A percentile compares a stretch with the other conserved stretches of the same genome.
Evolutionary conservation across 352 stramenopile genomes (phyloP).

Genomic region (Phytophthora brassicae): DNA sequence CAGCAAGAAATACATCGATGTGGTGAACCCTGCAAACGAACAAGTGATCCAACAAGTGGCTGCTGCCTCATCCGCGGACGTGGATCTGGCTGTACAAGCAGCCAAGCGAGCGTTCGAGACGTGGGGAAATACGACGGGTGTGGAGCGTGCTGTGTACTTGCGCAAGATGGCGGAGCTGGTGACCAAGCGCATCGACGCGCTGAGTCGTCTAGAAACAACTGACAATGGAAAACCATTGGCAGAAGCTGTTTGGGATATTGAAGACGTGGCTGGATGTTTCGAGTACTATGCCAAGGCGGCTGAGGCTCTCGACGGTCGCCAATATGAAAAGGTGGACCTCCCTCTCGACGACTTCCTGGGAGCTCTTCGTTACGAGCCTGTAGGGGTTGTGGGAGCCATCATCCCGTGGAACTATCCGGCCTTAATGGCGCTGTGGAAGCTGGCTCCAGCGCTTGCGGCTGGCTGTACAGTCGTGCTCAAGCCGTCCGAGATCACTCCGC

Average conservation of each 20-base stretch:
- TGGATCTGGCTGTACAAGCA: constrained; percentile 46
- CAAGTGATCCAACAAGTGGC: constrained; percentile 56
- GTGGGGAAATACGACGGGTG: constrained; percentile 43
- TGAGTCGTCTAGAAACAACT: constrained; percentile 88
- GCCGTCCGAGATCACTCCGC: constrained; percentile 91
- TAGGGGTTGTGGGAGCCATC: constrained; percentile 75
- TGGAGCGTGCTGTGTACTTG: constrained; percentile 47
- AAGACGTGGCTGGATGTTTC: constrained; percentile 79
- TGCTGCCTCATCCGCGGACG: constrained; percentile 40
- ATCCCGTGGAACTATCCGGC: constrained; percentile 81
- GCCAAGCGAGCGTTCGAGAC: constrained; percentile 35
- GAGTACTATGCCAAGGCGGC: constrained; percentile 87
- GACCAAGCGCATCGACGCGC: constrained; percentile 21
- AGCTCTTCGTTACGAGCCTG: constrained; percentile 71
- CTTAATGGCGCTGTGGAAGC: constrained; percentile 95
- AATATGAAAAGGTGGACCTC: constrained; percentile 48
- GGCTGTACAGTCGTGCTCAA: constrained; percentile 95
- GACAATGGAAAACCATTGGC: constrained; percentile 95
- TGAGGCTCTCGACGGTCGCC: not conserved
- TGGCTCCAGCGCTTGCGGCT: constrained; percentile 82
- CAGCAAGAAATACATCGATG: constrained; percentile 49
- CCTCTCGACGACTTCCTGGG: constrained; percentile 12
- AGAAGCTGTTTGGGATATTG: constrained; percentile 68
- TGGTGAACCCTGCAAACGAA: constrained; percentile 60
- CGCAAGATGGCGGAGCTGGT: constrained; percentile 24